Conservation (phyloP, 805 yeast genomes). For the Pichia cephalocereana region DNA sequence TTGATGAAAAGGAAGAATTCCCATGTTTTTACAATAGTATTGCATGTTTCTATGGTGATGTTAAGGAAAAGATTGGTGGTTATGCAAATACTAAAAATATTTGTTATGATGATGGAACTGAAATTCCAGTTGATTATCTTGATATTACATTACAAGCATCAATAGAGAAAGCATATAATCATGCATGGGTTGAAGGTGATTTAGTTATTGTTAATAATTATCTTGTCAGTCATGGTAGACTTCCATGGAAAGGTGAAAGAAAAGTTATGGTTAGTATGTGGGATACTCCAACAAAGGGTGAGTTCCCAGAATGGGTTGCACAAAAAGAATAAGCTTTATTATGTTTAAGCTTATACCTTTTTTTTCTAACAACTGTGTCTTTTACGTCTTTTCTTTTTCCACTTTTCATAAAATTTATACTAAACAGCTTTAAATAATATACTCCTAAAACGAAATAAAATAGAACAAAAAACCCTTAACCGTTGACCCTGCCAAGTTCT, state of each 20-base stretch:
- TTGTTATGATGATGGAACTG: conserved; percentile 1
- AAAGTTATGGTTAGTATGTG: conserved; percentile 2
- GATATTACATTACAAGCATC: neutral
- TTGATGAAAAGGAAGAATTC: neutral
- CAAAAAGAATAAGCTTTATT: too few species aligned
- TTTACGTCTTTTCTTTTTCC: too few species aligned
- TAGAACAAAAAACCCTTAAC: too few species aligned
- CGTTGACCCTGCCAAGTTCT: too few species aligned
- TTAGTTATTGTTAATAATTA: conserved; percentile 1
- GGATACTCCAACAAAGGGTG: neutral
- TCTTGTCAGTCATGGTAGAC: conserved; percentile 3
- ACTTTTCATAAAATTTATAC: too few species aligned
- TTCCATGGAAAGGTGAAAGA: neutral
- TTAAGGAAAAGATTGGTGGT: neutral
- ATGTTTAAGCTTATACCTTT: too few species aligned
- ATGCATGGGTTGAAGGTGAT: conserved; percentile 2
- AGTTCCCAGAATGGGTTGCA: too few species aligned
- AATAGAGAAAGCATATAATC: neutral
- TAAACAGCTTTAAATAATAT: too few species aligned
- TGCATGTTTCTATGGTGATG: neutral
- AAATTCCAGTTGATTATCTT: neutral
- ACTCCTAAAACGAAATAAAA: too few species aligned
- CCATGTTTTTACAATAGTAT: too few species aligned
- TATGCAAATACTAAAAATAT: neutral
- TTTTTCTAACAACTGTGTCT: too few species aligned